A percentile compares a stretch with the other conserved stretches of the same genome.
These are phyloP conservation scores for Exsudoporus floridanus DNA, from an alignment of 1,284 basidiomycete genomes.

Conservation along the genomic window DNA sequence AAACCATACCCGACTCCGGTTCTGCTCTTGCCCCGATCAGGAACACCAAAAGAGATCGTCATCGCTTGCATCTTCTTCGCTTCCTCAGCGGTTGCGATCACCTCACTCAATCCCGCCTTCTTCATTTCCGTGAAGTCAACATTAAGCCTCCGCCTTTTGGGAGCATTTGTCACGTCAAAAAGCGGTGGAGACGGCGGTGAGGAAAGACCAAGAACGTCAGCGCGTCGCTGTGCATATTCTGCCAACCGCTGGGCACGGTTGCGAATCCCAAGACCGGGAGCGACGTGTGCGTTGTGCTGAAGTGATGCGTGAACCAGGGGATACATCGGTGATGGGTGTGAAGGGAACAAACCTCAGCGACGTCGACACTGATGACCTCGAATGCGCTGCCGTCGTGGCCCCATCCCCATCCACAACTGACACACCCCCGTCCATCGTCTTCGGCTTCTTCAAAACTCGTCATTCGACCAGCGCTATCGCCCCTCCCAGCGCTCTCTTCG, in stretches of 20 bases:
- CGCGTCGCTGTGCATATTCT: slow-evolving; percentile 63
- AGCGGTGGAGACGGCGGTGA: slow-evolving; percentile 30
- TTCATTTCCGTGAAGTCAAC: slow-evolving; percentile 28
- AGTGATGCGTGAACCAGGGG: slow-evolving; percentile 6
- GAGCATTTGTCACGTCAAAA: slow-evolving; percentile 36
- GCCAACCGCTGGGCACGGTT: slow-evolving; percentile 63
- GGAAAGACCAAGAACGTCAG: slow-evolving; percentile 47
- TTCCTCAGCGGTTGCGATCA: slow-evolving; percentile 31
- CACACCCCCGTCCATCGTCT: slow-evolving; percentile 59
- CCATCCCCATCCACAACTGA: slow-evolving; percentile 70
- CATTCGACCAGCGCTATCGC: slow-evolving; percentile 27
- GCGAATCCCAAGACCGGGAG: slow-evolving; percentile 47
- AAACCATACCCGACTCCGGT: slow-evolving; percentile 45
- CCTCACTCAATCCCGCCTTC: slow-evolving; percentile 22
- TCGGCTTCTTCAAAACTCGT: slow-evolving; percentile 47
- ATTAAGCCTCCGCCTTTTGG: slow-evolving; percentile 24
- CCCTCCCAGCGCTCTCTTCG: slow-evolving; percentile 25
- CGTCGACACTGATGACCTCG: slow-evolving; percentile 61
- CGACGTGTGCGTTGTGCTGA: slow-evolving; percentile 48
- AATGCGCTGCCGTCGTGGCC: slow-evolving; percentile 74
- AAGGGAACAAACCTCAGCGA: slow-evolving; percentile 53
- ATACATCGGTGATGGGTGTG: background rate
- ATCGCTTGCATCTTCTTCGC: slow-evolving; percentile 41
- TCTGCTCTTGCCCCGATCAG: slow-evolving; percentile 40
- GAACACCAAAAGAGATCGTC: slow-evolving; percentile 47